phyloP scores from a whole-genome alignment of 306 rosid species.

The Oemleria cerasiformis region DNA sequence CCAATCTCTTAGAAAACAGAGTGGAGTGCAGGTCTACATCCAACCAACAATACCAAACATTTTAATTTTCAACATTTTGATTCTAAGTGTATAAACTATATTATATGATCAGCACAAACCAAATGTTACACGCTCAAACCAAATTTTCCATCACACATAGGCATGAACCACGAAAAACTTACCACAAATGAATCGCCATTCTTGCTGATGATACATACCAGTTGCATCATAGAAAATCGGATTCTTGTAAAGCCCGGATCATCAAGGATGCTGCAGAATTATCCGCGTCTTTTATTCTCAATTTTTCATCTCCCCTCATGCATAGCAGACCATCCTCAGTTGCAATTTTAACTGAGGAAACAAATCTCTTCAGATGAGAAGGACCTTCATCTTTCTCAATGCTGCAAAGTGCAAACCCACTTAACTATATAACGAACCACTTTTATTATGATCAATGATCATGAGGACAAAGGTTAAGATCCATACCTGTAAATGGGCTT shows the following conservation, averaged over 20 bases:
- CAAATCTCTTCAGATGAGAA: slow-evolving; percentile 50
- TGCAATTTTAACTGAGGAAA: slow-evolving; percentile 43
- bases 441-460: not conserved
- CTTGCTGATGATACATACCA: no score
- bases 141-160: no score
- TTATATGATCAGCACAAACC: no score
- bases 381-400: slow-evolving; percentile 51
- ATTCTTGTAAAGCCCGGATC: slow-evolving; percentile 47
- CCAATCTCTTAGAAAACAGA: no score
- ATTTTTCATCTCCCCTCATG: slow-evolving; percentile 40
- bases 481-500: slow-evolving; percentile 57
- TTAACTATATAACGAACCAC: not conserved
- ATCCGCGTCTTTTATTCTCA: slow-evolving; percentile 50
- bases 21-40: no score
- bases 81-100: no score
- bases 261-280: slow-evolving; percentile 72
- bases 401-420: slow-evolving; percentile 29
- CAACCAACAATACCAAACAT: no score
- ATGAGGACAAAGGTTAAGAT: not conserved
- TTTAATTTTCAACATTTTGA: no score
- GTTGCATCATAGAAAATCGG: slow-evolving; percentile 25
- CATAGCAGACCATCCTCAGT: slow-evolving; percentile 24
- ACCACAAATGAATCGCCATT: no score
- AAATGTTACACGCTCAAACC: no score
- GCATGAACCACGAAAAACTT: no score